Base-by-base conservation (phyloP, 495 filamentous ascomycete species). In the Terfezia boudieri region DNA sequence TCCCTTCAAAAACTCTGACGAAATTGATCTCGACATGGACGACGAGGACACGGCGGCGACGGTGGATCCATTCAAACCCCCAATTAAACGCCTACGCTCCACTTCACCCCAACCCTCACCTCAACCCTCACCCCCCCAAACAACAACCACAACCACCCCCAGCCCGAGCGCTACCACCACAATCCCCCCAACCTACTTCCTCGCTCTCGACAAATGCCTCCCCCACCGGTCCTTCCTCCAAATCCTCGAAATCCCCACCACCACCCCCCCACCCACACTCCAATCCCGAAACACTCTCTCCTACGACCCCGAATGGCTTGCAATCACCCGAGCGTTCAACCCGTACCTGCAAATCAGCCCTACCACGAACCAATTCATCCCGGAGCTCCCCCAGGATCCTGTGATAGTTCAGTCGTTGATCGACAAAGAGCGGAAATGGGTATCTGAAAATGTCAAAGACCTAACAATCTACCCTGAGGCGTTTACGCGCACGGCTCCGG, bases 231-330 rank as follows among this genome's bases (percentile, higher is more conserved):
- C 86, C n/a, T 96, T 87, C 64, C 73, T 96, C 43, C 83, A 94
- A 56, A 69, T 95, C 5, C 65, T 82, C 16, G 72, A 79, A 14
- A 69, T 92, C 35, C 62, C 0, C 57, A 68, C 4, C 53, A 65
- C 10, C 50, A 56, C 11, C 36, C 58, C 36, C 51, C 69, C 50
- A 64, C 10, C 37, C n/a, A 46, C 55, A 43, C 50, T 46, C 32
- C 52, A 35, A 58, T 54, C 48, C 63, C 61, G 8, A 66, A 60
- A 12, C 57, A 62, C 66, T 7, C 76, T 96, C 4, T 67, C 77
- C 36, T 95, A 96, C 65, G 90, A 98, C 66, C 78, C 79, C 35
- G 90, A 98, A 69, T 98, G 88, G 88, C 77, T 96, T 4, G 81
- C 90, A 8, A 94, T 98, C 58, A 84, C 80, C 2, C 85, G 88